Evolutionary conservation across 2,329 filamentous ascomycete genomes (phyloP), one percentile per base, ranked within the genome.

Genomic region (Kalaharituber pfeilii): DNA sequence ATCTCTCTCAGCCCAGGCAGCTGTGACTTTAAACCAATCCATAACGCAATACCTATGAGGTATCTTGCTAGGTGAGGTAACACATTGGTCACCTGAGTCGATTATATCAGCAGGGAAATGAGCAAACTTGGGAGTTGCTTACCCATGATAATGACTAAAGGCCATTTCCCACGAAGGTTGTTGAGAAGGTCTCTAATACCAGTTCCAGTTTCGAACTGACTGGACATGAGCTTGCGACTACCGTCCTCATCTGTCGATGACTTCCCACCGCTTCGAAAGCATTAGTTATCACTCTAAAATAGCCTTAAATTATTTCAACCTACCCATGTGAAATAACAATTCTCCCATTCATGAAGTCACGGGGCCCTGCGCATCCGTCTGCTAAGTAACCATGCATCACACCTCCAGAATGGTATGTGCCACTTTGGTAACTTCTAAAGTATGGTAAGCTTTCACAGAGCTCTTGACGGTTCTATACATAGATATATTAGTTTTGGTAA

Each of bases 21-120:
- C 70, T 0, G 80, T 82, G 11, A 84, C 70, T 50, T 79, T 76
- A 64, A 84, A 87, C 65, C 73, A 79, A n/a, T 72, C 81, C 42
- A 87, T 70, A 0, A 86, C 77, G 53, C 75, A 79, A 62, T 80
- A 86, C 0, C 73, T 68, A 55, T 80, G 71, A 0, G 75, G 74
- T 6, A 80, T 68, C 25, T 70, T 68, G 1, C 71, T 72, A 0
- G 71, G 70, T 18, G 74, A 69, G 22, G 71, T 64, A 2, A 65
- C 64, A 57, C 79, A 76, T 52, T 73, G 65, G 15, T 73, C 65
- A 1, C 81, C 79, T 73, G 63, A 56, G 30, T 60, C 26, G 62
- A 50, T 51, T 20, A 22, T 3, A 53, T 53, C 56, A 45, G 15
- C 11, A 25, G 13, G 28, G n/a, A 13, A n/a, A 42, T 50, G 8